A percentile compares a stretch with the other conserved stretches of the same genome.
Evolutionary conservation across 192 early-diverging fungal species (phyloP).

Genomic region (Dimargaris cristalligena): DNA sequence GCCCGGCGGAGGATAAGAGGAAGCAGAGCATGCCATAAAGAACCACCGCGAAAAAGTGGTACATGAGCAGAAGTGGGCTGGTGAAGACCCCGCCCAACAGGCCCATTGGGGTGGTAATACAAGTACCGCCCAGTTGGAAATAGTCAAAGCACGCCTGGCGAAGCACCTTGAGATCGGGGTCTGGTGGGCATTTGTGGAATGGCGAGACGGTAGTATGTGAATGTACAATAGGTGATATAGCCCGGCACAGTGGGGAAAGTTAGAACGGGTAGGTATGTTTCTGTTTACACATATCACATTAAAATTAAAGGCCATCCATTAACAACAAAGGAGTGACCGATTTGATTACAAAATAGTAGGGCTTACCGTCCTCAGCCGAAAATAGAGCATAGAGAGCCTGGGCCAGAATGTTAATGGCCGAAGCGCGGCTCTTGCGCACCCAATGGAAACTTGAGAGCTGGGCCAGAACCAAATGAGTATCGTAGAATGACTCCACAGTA

Average conservation of each 20-base stretch:
- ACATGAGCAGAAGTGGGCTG: constrained; percentile 54
- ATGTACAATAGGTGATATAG: too few species aligned
- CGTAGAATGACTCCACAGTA: constrained; percentile 28
- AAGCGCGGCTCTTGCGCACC: constrained; percentile 49
- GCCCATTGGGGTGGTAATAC: constrained; percentile 63
- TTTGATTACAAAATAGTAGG: too few species aligned
- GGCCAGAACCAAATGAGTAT: constrained; percentile 26
- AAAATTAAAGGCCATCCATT: too few species aligned
- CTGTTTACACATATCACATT: too few species aligned
- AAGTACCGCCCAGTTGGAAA: constrained; percentile 66
- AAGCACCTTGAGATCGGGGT: constrained; percentile 51
- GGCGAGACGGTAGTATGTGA: too few species aligned
- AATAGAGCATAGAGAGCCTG: constrained; percentile 85
- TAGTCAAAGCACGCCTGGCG: constrained; percentile 80
- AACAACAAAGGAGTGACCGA: too few species aligned
- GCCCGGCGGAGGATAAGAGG: constrained; percentile 29
- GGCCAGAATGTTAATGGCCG: constrained; percentile 78
- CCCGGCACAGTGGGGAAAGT: too few species aligned
- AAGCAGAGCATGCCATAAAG: constrained; percentile 37
- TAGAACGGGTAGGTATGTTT: too few species aligned
- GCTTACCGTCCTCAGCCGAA: constrained; percentile 55
- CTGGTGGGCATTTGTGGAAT: constrained; percentile 16
- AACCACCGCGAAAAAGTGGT: constrained; percentile 90
- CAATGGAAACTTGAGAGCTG: constrained; percentile 55
- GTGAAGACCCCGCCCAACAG: constrained; percentile 69